Evolutionary conservation across 1,284 basidiomycete species (phyloP), one percentile per base, ranked within the genome.

Genomic region (Apiotrichum laibachii): DNA sequence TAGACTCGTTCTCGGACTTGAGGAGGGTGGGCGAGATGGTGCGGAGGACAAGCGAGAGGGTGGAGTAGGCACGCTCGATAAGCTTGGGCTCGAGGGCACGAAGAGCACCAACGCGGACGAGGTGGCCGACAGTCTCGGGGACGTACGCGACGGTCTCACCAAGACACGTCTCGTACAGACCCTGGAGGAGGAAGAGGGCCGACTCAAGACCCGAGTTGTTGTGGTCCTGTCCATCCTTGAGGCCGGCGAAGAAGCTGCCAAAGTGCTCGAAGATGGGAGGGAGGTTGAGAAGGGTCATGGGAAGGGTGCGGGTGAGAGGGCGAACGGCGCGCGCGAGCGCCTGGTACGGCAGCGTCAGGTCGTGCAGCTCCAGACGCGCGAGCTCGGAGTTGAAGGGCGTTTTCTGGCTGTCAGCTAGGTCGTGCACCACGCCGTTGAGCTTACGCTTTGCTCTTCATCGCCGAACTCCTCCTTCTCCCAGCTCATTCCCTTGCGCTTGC

Each of bases 271-370:
- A 65, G 6, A 93, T 82, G 16, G 86, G 82, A 55, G 80, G 80
- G 82, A 88, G 88, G 71, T 93, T 88, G 68, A 89, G 88, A 12
- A 95, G 79, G 3, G 92, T 84, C 49, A 92, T 80, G 0, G 91
- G 86, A 80, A 94, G 85, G 1, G 88, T 91, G 2, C 84, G 82
- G 1, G 88, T 86, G 31, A 92, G 79, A 0, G 83, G 79, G 42
- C 84, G 81, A 0, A 83, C 82, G 53, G 82, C 80, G 57, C 83
- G 81, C 2, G 87, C 84, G 64, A 92, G 89, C 21, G 81, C 77
- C 59, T 90, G 80, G 76, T 92, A 94, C 0, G 85, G 82, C 0
- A 87, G 84, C 0, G 89, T 83, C 33, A 94, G 84, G 73, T 90
- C 92, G 54, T 93, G 83, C 11, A 77, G 68, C 19, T 74, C 70